These are phyloP conservation scores for Nitzschia sp. DNA, from an alignment of 108 stramenopile species.

Conservation along the genomic window DNA sequence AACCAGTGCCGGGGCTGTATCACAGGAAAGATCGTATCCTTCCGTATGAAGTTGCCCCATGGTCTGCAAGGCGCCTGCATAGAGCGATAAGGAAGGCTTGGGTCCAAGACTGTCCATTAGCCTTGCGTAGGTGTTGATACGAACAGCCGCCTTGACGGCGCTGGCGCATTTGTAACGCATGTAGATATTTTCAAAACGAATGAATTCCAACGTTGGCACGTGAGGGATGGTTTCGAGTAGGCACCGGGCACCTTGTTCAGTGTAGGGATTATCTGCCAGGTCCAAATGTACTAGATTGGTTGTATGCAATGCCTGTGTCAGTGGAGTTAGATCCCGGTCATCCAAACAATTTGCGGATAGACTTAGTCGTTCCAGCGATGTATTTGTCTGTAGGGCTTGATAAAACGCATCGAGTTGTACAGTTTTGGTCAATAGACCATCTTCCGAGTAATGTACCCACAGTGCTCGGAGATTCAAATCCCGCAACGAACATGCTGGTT, in stretches of 20 bases:
- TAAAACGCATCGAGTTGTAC: constrained; percentile 19
- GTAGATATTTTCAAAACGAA: constrained; percentile 25
- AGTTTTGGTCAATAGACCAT: constrained; percentile 21
- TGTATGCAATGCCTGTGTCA: neutral
- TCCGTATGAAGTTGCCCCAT: no score
- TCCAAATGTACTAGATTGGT: constrained; percentile 5
- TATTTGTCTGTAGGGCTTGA: constrained; percentile 6
- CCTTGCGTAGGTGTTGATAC: constrained; percentile 5
- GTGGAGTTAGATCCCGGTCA: constrained; percentile 3
- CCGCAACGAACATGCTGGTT: neutral
- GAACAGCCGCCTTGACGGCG: constrained; percentile 3
- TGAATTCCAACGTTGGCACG: neutral
- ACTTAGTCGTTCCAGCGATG: constrained; percentile 4
- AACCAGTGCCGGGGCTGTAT: constrained; percentile 2
- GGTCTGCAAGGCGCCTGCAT: no score
- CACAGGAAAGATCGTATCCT: neutral
- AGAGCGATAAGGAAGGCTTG: no score
- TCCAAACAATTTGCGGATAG: constrained; percentile 22
- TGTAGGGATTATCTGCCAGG: constrained; percentile 29
- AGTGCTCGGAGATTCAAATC: constrained; percentile 25
- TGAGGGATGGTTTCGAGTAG: constrained; percentile 1
- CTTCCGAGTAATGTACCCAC: constrained; percentile 28
- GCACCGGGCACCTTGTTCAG: constrained; percentile 13
- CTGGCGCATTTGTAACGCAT: constrained; percentile 17
- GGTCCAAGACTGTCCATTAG: neutral